Conservation (phyloP, 192 early-diverging fungal genomes). For the Coemansia sp. region DNA sequence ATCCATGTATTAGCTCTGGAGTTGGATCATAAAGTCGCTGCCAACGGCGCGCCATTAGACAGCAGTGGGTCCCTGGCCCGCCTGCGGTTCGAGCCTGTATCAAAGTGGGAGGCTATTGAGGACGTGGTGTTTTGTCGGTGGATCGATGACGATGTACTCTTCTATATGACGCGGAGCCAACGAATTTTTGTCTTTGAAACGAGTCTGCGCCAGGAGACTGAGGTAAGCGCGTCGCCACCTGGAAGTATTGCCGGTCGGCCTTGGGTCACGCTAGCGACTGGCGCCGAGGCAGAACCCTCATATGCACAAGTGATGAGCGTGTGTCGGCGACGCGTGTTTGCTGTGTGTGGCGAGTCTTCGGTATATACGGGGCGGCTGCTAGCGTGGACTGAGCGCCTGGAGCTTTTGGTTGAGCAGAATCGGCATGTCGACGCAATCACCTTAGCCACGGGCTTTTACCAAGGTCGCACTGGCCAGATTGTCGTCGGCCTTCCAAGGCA, state of each 20-base stretch:
- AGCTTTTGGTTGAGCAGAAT: conserved; percentile 31
- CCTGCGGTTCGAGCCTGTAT: conserved; percentile 25
- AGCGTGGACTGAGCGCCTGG: conserved; percentile 53
- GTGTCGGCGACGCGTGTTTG: conserved; percentile 44
- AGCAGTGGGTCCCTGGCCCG: conserved; percentile 10
- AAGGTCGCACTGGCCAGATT: conserved; percentile 45
- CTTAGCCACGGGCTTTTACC: conserved; percentile 47
- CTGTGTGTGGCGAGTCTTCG: conserved; percentile 31
- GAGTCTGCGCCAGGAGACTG: conserved; percentile 33
- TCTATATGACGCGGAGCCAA: conserved; percentile 55
- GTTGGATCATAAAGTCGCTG: conserved; percentile 33
- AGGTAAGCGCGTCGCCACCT: conserved; percentile 42
- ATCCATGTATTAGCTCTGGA: conserved; percentile 26
- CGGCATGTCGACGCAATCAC: conserved; percentile 46
- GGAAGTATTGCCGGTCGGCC: conserved; percentile 39
- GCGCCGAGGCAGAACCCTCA: conserved; percentile 52
- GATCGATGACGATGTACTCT: conserved; percentile 35
- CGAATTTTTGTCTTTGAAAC: conserved; percentile 53
- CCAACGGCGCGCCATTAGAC: conserved; percentile 37
- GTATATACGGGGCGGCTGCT: conserved; percentile 50
- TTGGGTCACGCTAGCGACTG: conserved; percentile 55
- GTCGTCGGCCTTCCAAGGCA: conserved; percentile 46
- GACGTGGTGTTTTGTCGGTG: conserved; percentile 56
- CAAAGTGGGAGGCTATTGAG: conserved; percentile 43
- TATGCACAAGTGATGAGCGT: conserved; percentile 43